Evolutionary conservation across 176 grass and related monocot species (phyloP).

Genomic region (Cenchrus purpureus): DNA sequence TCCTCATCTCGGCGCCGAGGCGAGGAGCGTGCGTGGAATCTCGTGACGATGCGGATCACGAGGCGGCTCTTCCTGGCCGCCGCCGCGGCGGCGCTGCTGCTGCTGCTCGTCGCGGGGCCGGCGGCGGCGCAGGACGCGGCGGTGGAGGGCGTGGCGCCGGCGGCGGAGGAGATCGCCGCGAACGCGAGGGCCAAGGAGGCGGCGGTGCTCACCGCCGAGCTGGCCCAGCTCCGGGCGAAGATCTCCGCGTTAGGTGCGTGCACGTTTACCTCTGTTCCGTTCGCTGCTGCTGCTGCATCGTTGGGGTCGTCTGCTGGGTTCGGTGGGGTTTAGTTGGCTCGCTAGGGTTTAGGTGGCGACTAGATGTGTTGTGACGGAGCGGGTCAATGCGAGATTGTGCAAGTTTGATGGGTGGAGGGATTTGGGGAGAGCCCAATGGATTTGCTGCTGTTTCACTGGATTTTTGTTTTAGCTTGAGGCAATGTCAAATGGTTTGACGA

Average conservation of each 20-base stretch:
- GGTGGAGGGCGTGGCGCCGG: conserved; percentile 25
- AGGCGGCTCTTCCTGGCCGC: neutral
- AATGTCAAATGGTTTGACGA: conserved; percentile 1
- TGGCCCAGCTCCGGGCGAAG: conserved; percentile 53
- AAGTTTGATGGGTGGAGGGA: neutral
- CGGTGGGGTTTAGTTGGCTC: conserved; percentile 30
- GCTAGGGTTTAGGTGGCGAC: conserved; percentile 41
- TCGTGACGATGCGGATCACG: conserved; percentile 43
- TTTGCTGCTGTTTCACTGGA: neutral
- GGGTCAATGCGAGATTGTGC: neutral
- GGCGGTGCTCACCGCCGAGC: conserved; percentile 42
- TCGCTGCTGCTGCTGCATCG: neutral
- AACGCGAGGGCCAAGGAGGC: conserved; percentile 47
- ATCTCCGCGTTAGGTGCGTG: conserved; percentile 50
- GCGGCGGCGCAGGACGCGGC: conserved; percentile 49
- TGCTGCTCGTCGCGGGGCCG: conserved; percentile 27
- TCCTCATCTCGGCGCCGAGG: neutral
- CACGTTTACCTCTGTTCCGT: neutral
- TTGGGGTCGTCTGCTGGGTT: neutral
- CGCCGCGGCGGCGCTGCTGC: neutral
- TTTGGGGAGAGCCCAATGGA: neutral
- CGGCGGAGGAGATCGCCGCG: conserved; percentile 35
- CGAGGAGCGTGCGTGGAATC: conserved; percentile 12
- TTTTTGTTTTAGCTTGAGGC: neutral
- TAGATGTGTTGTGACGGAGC: neutral